phyloP scores from a whole-genome alignment of 768 basidiomycete genomes.

The Lactarius trivialis region DNA sequence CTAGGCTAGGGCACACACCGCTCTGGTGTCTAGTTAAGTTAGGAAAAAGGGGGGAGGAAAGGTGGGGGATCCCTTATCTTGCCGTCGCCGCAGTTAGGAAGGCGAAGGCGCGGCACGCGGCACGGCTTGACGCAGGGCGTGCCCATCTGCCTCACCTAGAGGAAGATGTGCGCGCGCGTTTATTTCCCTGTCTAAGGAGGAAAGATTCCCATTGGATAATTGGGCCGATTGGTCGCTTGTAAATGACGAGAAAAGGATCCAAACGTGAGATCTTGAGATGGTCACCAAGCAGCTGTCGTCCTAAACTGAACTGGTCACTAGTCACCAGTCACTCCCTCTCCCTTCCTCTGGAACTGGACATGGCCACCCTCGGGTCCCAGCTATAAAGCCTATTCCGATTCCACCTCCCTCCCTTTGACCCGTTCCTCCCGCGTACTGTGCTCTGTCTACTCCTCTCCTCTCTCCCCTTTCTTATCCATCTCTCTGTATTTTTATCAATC shows the following conservation, averaged over 20 bases:
- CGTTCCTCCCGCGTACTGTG: conserved; percentile 18
- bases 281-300: conserved; percentile 18
- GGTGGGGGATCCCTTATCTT: conserved; percentile 11
- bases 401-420: conserved; percentile 22
- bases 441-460: conserved; percentile 13
- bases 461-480: not conserved
- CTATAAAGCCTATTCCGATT: conserved; percentile 29
- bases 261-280: conserved; percentile 15
- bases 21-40: not conserved
- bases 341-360: conserved; percentile 6
- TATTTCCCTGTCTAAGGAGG: not conserved
- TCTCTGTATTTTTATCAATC: conserved; percentile 10
- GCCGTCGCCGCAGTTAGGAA: conserved; percentile 11
- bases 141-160: not conserved
- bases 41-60: not conserved
- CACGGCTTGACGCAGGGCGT: not conserved
- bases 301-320: conserved; percentile 8
- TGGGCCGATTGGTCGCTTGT: conserved; percentile 17
- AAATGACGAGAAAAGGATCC: conserved; percentile 14
- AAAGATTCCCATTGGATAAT: conserved; percentile 17
- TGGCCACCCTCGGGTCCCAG: conserved; percentile 23
- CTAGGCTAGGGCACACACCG: conserved; percentile 7
- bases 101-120: conserved; percentile 1
- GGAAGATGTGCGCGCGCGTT: not conserved
- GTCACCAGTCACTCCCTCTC: conserved; percentile 20